Conservation (phyloP, 441 rosid species). For the Euphorbia schlechtendalii region DNA sequence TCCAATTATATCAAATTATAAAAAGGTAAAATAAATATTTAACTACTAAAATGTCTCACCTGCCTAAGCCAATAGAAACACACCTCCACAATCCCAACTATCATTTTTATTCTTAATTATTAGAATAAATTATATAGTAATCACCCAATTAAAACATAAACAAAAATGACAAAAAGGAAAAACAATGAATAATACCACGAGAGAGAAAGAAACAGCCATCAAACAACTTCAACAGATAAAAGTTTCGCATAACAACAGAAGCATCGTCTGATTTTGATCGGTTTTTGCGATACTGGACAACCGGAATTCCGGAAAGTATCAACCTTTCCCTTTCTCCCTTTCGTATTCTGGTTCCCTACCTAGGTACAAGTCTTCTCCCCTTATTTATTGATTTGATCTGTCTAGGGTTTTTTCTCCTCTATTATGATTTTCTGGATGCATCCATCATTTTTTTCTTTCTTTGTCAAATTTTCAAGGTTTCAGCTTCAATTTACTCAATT, state of each 20-base stretch:
- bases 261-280: background rate
- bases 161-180: background rate
- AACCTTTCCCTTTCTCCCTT: background rate
- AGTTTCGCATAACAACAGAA: background rate
- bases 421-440: background rate
- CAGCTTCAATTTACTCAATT: background rate
- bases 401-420: conserved; percentile 7
- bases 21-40: too few relatives aligned
- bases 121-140: background rate
- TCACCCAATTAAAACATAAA: background rate
- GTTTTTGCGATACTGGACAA: background rate
- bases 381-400: conserved; percentile 10
- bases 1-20: too few relatives aligned
- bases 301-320: background rate
- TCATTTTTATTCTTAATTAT: too few relatives aligned
- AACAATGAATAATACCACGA: background rate
- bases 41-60: background rate
- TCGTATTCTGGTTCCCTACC: background rate
- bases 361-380: conserved; percentile 3
- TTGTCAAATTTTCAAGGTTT: background rate
- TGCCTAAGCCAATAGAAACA: background rate
- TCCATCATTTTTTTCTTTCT: background rate
- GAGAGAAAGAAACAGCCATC: conserved; percentile 3
- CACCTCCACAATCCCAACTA: too few relatives aligned
- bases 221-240: background rate